Evolutionary conservation across 495 filamentous ascomycete species (phyloP), one percentile per base, ranked within the genome.

Genomic region (Rusavskia elegans): DNA sequence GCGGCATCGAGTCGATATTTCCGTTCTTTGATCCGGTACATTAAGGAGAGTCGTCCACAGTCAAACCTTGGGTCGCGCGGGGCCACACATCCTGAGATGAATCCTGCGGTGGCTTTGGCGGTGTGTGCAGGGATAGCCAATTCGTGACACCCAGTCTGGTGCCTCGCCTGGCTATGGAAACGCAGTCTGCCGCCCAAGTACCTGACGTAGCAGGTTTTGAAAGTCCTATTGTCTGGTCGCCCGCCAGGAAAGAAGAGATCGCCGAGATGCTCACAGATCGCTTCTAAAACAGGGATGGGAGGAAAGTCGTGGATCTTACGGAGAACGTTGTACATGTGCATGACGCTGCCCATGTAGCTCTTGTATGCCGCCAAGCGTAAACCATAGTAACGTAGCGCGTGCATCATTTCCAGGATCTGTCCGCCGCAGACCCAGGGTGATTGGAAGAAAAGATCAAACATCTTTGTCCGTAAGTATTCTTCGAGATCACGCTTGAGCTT

Each of bases 241-340:
- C 57, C 59, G 2, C 59, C 59, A 3, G 59, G 61, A 49, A 59
- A 62, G 1, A 63, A 30, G 11, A 58, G 27, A 35, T 55, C 52
- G 3, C 46, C 46, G 30, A 61, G 56, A 0, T 45, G 36, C 17
- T 46, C 39, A 17, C 41, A 49, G 6, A 63, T 32, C 1, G 49
- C 41, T 17, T 63, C 61, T 9, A 61, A 51, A 9, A 63, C n/a
- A n/a, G 52, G 52, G 13, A 63, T 55, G 9, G 49, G 14, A 41
- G 27, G 50, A 25, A 63, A 39, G 13, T 41, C 52, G 8, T 42
- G 38, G 8, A 55, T 23, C 20, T 55, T 11, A 9, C 50, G 30
- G 16, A 63, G 56, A 16, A 54, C 44, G 48, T 63, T 55, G 16
- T 63, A 62, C 10, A 56, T 49, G 29, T 63, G 61, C 17, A 63